Percentiles rank a stretch among this genome's conserved stretches.
These are phyloP conservation scores for Tritrichomonas foetus DNA, from an alignment of 208 protist genomes.

Conservation along the genomic window DNA sequence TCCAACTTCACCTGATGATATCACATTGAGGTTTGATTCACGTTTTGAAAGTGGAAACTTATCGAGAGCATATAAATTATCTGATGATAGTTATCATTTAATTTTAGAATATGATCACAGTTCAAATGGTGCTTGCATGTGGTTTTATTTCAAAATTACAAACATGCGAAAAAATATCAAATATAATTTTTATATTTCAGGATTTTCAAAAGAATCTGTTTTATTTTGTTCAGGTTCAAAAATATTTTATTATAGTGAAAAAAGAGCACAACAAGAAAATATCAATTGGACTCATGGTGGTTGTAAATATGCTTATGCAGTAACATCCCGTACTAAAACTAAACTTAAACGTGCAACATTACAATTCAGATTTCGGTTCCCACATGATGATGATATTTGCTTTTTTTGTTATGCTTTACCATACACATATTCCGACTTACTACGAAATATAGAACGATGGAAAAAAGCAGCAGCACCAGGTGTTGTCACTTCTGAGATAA, in stretches of 20 bases:
- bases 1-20: neutral
- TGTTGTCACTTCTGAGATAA: neutral
- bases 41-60: slow-evolving; percentile 35
- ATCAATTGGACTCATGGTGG: neutral
- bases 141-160: slow-evolving; percentile 32
- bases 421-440: slow-evolving; percentile 82
- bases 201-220: slow-evolving; percentile 4
- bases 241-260: slow-evolving; percentile 2
- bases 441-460: neutral
- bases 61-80: neutral
- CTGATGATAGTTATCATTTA: neutral
- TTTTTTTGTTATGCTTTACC: slow-evolving; percentile 88
- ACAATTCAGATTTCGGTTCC: slow-evolving; percentile 74
- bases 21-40: slow-evolving; percentile 25
- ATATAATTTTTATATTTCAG: slow-evolving; percentile 26
- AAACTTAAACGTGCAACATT: slow-evolving; percentile 61
- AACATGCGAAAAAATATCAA: neutral
- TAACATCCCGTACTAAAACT: neutral
- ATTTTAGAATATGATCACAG: neutral
- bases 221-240: neutral
- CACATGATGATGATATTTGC: slow-evolving; percentile 63
- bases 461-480: neutral
- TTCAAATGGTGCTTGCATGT: neutral
- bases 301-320: neutral
- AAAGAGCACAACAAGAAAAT: slow-evolving; percentile 6